Conservation (phyloP, 495 filamentous ascomycete genomes). For the Xylaria castorea region DNA sequence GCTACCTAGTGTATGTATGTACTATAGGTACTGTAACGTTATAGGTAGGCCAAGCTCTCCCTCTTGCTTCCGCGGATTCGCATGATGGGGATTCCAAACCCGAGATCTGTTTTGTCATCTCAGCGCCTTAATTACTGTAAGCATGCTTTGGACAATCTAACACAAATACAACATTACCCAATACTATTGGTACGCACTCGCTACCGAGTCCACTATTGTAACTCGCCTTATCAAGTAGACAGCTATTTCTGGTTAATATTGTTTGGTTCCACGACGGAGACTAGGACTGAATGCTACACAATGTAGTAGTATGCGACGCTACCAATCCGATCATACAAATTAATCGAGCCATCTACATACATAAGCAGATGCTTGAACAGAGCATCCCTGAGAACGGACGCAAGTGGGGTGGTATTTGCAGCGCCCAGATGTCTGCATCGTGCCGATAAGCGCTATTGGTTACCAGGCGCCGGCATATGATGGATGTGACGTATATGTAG, state of each 20-base stretch:
- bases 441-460: slow-evolving; percentile 9
- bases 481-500: background rate
- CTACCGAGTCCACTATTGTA: background rate
- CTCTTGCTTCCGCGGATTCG: background rate
- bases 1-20: too few relatives aligned
- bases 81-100: background rate
- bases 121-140: background rate
- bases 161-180: background rate
- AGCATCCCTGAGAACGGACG: background rate
- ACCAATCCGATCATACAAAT: background rate
- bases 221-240: background rate
- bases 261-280: background rate
- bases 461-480: background rate
- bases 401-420: background rate
- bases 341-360: background rate
- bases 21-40: too few relatives aligned
- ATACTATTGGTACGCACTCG: background rate
- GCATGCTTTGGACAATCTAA: background rate
- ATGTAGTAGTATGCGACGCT: background rate
- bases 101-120: slow-evolving; percentile 6
- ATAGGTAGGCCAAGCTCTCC: too few relatives aligned
- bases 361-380: background rate
- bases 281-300: background rate
- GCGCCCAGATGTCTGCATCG: background rate
- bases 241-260: background rate